Evolutionary conservation across 805 yeast genomes (phyloP), one percentile per base, ranked within the genome.

Genomic region (Saturnispora dispora): DNA sequence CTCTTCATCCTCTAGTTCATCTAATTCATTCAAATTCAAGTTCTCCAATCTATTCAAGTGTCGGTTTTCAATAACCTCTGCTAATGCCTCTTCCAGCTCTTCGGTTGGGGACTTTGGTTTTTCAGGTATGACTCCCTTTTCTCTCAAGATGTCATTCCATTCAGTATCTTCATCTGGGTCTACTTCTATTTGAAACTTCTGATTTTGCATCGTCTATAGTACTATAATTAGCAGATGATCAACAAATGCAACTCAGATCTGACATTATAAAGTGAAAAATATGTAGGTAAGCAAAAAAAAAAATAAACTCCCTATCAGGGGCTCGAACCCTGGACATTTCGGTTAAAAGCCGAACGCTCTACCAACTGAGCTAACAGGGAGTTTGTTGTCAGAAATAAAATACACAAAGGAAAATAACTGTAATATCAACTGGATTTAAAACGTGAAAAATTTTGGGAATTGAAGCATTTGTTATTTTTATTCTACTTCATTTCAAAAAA

Each of bases 151-250:
- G 67, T 93, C 99, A 64, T 93, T 93, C 99, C 99, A 93, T 67
- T 93, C 99, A 0, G 99, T 93, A 65, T 93, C 99, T 68, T 93
- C 99, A 55, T 78, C 79, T 35, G 96, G 97, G 68, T 93, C 90
- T 50, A 90, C 96, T 67, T 89, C 88, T 46, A 89, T 89, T 57
- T 82, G 88, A 50, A 85, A 74, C 70, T 83, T 77, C 33, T 81
- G 79, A 53, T 80, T 82, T 23, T 48, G 51, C 51, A 48, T 48
- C n/a, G 6, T 11, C 13, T 11, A n/a, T 43, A n/a, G 17, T n/a
- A 23, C 45, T 25, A 25, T n/a, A 6, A 4, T 13, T 11, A 30
- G 33, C 33, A 9, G 13, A 11, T 30, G 6, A 30, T 6, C 4
- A 30, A 13, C 10, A 13, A 30, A 30, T 11, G 33, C 33, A 30